A percentile compares a stretch with the other conserved stretches of the same genome.
Evolutionary conservation across 192 early-diverging fungal genomes (phyloP).

Genomic region (Coemansia sp.): DNA sequence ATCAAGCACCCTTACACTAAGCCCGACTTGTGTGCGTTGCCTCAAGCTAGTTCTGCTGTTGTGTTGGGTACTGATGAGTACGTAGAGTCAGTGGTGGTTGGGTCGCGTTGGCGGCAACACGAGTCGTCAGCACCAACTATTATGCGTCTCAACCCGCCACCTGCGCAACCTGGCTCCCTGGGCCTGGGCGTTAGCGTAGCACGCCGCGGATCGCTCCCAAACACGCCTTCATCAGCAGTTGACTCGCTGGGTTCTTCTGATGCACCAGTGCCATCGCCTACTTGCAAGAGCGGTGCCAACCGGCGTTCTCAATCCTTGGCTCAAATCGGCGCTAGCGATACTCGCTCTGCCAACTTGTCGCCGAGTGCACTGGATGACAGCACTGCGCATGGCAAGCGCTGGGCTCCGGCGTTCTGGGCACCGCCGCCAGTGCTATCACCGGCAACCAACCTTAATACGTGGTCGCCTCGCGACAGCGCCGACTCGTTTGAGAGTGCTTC

Average conservation of each 20-base stretch:
- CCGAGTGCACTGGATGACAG: neutral
- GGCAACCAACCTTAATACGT: neutral
- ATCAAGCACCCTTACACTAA: neutral
- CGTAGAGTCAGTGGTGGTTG: neutral
- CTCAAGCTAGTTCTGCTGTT: neutral
- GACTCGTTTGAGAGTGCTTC: conserved; percentile 25
- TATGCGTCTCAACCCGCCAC: conserved; percentile 5
- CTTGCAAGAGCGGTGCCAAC: neutral
- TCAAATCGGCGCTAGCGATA: neutral
- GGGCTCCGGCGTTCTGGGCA: conserved; percentile 46
- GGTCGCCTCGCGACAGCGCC: conserved; percentile 31
- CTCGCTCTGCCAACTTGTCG: neutral
- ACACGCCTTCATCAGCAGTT: neutral
- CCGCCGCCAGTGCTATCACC: conserved; percentile 13
- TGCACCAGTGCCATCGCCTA: neutral
- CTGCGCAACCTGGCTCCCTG: neutral
- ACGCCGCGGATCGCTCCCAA: neutral
- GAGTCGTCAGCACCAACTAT: neutral
- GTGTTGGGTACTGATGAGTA: neutral
- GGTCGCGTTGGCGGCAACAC: neutral
- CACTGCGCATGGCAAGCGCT: neutral
- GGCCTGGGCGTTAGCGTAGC: conserved; percentile 24
- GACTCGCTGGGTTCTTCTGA: neutral
- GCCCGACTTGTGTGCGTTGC: neutral
- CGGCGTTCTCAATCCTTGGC: neutral